Base-by-base conservation (phyloP, 345 rosid species). In the Atalantia buxifolia region DNA sequence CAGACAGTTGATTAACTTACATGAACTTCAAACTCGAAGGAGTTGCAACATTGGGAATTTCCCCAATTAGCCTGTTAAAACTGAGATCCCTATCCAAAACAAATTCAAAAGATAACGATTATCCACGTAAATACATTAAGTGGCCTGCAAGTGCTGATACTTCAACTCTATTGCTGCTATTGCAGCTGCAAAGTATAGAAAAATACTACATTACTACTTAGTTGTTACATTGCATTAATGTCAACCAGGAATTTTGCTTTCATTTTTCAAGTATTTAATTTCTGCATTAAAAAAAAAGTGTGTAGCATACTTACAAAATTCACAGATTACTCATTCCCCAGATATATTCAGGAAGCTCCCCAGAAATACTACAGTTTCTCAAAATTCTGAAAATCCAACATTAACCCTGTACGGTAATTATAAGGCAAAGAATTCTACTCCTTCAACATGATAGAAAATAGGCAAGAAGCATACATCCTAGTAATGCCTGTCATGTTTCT, bases 281-380 rank as follows among this genome's bases (percentile, higher is more conserved):
- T 33, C 9, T 27, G 19, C 3, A 27, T 35, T 21, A 35, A 18
- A 21, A 22, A 22, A 66, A 21, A 66, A 31, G 8, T 7, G 27
- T 31, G 21, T 13, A 72, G 14, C 5, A 24, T 53, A 75, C 87
- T 83, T 82, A 88, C 91, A 88, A 31, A 80, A 85, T 72, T 68
- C 74, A 85, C 64, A 88, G 40, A 7, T 45, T 25, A 70, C 80
- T 68, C 73, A 83, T 30, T 28, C 21, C 53, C 87, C 88, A 70
- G 66, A 88, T 21, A 71, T 86, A 86, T 8, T 18, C 12, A 53
- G 89, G 91, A 28, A 88, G 78, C 81, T 82, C 48, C 65, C 89
- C 91, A 16, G 33, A 69, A 67, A 88, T 77, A 53, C 81, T 81
- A 72, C 89, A 88, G 77, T 77, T 86, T 79, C 85, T 85, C 80